Evolutionary conservation across 495 filamentous ascomycete species (phyloP).

Genomic region (Annulohypoxylon moriforme): DNA sequence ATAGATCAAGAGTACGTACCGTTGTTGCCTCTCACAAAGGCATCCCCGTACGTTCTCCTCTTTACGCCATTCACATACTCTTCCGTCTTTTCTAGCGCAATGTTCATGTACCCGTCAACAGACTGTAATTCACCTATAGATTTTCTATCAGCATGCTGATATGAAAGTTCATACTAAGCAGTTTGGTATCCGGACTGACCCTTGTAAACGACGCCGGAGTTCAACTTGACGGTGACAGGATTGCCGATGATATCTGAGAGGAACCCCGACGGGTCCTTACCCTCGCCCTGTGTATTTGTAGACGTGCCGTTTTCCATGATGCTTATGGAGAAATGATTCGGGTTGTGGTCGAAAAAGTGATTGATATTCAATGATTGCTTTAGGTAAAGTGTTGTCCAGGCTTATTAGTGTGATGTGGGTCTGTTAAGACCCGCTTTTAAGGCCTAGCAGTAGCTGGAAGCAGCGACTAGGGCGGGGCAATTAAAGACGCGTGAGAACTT

Average conservation of each 20-base stretch:
- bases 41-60: conserved; percentile 87
- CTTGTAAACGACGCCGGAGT: conserved; percentile 95
- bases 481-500: background rate
- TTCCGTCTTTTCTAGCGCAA: conserved; percentile 92
- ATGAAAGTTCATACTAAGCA: background rate
- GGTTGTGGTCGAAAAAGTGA: background rate
- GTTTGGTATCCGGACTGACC: conserved; percentile 62
- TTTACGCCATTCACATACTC: conserved; percentile 88
- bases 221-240: conserved; percentile 92
- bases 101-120: conserved; percentile 99
- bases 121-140: conserved; percentile 87
- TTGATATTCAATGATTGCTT: background rate
- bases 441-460: background rate
- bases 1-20: conserved; percentile 62
- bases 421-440: background rate
- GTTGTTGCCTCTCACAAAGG: conserved; percentile 96
- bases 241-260: conserved; percentile 92
- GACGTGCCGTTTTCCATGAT: conserved; percentile 78
- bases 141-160: conserved; percentile 4
- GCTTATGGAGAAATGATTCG: conserved; percentile 7
- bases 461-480: background rate
- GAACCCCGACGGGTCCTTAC: conserved; percentile 90
- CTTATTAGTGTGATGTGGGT: background rate
- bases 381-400: background rate
- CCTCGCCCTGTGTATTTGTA: conserved; percentile 64